A percentile compares a stretch with the other conserved stretches of the same genome.
phyloP scores from a whole-genome alignment of 164 flowering plant species.

The Taxillus chinensis region DNA sequence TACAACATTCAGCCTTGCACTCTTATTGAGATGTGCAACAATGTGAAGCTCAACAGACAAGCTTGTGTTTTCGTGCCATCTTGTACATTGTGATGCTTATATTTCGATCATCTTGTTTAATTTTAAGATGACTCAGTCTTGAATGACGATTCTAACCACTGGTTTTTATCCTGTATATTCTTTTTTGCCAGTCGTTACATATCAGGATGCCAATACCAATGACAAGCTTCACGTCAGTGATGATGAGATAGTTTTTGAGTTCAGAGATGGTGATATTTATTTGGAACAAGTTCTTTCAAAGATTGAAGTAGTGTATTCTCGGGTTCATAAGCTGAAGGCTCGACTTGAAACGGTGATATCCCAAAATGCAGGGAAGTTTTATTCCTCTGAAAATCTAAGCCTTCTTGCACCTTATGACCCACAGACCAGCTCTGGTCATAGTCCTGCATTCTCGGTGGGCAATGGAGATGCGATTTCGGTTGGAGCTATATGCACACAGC shows the following conservation, averaged over 20 bases:
- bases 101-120: no score
- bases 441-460: conserved; percentile 59
- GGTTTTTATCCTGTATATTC: neutral
- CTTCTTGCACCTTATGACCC: conserved; percentile 41
- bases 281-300: conserved; percentile 53
- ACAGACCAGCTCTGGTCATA: conserved; percentile 50
- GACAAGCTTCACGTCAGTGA: conserved; percentile 28
- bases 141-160: no score
- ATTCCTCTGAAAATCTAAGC: conserved; percentile 68
- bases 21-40: no score
- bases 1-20: no score
- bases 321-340: conserved; percentile 45
- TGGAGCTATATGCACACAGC: conserved; percentile 30
- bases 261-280: conserved; percentile 30
- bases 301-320: conserved; percentile 47
- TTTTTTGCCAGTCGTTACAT: conserved; percentile 26
- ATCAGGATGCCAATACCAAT: conserved; percentile 21
- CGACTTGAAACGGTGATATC: conserved; percentile 39
- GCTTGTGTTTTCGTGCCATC: no score
- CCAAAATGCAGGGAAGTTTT: conserved; percentile 42
- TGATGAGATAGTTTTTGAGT: conserved; percentile 25
- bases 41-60: no score
- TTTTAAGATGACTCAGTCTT: no score
- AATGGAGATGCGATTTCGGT: conserved; percentile 37
- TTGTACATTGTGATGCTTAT: no score